Evolutionary conservation across 257 asterid species (phyloP).

Genomic region (Solanum pinnatisectum): DNA sequence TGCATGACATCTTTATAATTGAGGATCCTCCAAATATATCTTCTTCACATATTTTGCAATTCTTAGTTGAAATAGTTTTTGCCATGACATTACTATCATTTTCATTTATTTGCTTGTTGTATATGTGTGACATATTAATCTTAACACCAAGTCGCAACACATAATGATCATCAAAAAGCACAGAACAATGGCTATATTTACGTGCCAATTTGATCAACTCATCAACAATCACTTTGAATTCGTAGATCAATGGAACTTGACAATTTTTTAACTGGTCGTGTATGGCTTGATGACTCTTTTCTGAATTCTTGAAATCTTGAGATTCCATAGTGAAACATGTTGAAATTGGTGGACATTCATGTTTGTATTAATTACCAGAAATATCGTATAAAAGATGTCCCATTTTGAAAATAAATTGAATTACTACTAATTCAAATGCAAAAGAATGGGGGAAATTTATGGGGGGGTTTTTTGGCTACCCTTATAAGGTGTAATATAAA

Average conservation of each 20-base stretch:
- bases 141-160: not conserved
- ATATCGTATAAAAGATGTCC: too few species aligned
- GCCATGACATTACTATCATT: not conserved
- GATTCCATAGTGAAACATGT: too few species aligned
- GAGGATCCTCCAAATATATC: not conserved
- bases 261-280: not conserved
- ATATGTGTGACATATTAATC: not conserved
- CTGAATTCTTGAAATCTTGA: too few species aligned
- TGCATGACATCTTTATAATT: not conserved
- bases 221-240: not conserved
- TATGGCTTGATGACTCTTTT: too few species aligned
- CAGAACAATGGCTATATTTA: too few species aligned
- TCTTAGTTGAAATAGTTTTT: not conserved
- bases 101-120: not conserved
- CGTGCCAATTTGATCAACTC: not conserved
- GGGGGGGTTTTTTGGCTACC: too few species aligned
- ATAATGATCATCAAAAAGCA: not conserved
- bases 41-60: not conserved
- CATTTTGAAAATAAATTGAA: too few species aligned
- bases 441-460: too few species aligned
- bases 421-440: too few species aligned
- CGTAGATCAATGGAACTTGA: not conserved
- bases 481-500: too few species aligned
- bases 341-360: too few species aligned
- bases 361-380: too few species aligned